Evolutionary conservation across 768 basidiomycete species (phyloP), one percentile per base, ranked within the genome.

Genomic region (Mrakia frigida): DNA sequence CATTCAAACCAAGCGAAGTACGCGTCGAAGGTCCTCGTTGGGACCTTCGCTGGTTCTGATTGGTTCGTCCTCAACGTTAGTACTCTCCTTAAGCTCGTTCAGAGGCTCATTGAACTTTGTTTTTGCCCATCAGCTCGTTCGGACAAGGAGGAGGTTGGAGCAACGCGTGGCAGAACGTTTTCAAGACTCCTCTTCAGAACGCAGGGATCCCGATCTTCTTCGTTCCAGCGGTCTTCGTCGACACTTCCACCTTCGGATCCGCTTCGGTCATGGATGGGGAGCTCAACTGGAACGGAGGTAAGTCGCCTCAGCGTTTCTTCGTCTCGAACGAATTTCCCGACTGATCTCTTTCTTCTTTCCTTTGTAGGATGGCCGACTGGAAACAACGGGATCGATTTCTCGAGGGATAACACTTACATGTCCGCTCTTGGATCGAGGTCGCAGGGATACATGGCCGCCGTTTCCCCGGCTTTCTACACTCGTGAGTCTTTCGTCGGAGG

Each of bases 281-380:
- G 59, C 78, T 83, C 71, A 82, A 83, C 63, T 94, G 90, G 90
- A 91, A 93, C 81, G 87, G 87, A 39, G 92, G 86, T 53, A 93
- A 92, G 92, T 91, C 92, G 3, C 86, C 73, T 74, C 35, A 10
- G 43, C 10, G 68, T 77, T 75, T 50, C 80, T 35, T n/a, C 25
- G 53, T 35, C 7, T 16, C 50, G 50, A 5, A n/a, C n/a, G 16
- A 25, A n/a, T 25, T 2, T 56, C 10, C 1, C 10, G 28, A 28
- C 56, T 56, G 56, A 56, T 11, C 25, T n/a, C n/a, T n/a, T n/a
- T 23, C 25, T 11, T n/a, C 28, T 56, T 9, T 56, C 6, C 28
- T 56, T 53, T 21, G 52, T 25, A 56, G 56, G 56, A 25, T 56
- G 56, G 56, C 56, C 56, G 56, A 56, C 28, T 25, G 56, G 56